Percentiles rank a stretch among this genome's conserved stretches.
Conservation (phyloP, 768 basidiomycete genomes). For the Hygrophorus pudorinus region DNA sequence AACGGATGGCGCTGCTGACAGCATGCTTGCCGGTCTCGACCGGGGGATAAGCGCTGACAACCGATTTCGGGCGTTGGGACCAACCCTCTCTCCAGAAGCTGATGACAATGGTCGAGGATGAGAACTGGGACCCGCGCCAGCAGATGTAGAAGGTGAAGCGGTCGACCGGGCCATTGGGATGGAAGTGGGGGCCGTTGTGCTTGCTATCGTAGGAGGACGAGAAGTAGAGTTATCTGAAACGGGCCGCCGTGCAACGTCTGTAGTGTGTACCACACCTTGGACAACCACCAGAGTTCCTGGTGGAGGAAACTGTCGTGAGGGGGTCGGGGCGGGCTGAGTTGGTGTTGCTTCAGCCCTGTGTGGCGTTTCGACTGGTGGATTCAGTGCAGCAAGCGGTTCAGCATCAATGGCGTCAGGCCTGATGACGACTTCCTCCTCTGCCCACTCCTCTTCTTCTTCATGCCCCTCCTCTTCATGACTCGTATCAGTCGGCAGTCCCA, state of each 20-base stretch:
- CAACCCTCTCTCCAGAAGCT: slow-evolving; percentile 10
- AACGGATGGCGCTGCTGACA: background rate
- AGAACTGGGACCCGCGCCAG: slow-evolving; percentile 5
- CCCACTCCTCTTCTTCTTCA: no score
- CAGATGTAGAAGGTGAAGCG: slow-evolving; percentile 6
- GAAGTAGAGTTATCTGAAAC: background rate
- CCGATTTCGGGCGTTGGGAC: slow-evolving; percentile 20
- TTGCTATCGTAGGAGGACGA: slow-evolving; percentile 7
- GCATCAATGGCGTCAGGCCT: background rate
- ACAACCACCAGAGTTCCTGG: slow-evolving; percentile 76
- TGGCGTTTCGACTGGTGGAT: background rate
- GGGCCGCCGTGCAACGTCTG: slow-evolving; percentile 8
- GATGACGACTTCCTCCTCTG: slow-evolving; percentile 1
- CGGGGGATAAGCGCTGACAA: slow-evolving; percentile 23
- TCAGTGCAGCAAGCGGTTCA: background rate
- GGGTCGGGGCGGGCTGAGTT: background rate
- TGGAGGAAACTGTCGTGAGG: slow-evolving; percentile 50
- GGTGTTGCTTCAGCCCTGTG: background rate
- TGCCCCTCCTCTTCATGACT: background rate
- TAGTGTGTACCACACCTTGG: slow-evolving; percentile 36
- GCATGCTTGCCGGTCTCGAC: slow-evolving; percentile 22
- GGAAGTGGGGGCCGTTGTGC: background rate
- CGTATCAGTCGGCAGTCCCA: background rate
- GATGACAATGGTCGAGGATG: slow-evolving; percentile 24
- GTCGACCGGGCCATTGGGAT: background rate